phyloP scores from a whole-genome alignment of 2,329 filamentous ascomycete genomes.

The Xylariales sp. region DNA sequence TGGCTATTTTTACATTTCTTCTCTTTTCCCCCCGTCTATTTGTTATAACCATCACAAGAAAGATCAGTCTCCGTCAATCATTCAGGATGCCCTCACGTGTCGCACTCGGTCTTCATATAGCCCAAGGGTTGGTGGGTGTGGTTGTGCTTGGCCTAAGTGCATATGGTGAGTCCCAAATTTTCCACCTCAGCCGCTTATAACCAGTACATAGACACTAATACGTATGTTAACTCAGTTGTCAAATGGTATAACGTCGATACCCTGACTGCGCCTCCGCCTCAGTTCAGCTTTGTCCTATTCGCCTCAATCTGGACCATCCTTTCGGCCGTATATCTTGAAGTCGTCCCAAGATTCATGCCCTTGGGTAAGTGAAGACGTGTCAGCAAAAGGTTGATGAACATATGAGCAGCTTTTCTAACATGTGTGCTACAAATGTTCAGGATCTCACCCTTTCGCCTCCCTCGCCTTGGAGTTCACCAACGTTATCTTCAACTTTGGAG shows the following conservation, averaged over 20 bases:
- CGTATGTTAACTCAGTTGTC: constrained; percentile 49
- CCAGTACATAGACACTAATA: too few species aligned
- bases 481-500: constrained; percentile 53
- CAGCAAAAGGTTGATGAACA: too few species aligned
- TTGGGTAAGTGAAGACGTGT: constrained; percentile 26
- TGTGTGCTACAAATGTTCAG: too few species aligned
- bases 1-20: too few species aligned
- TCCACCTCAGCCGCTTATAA: too few species aligned
- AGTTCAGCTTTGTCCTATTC: constrained; percentile 56
- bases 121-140: constrained; percentile 41
- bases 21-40: too few species aligned
- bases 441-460: constrained; percentile 43
- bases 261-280: constrained; percentile 46
- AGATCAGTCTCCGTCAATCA: constrained; percentile 12
- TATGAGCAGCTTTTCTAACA: too few species aligned
- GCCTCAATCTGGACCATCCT: constrained; percentile 48
- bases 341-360: constrained; percentile 40
- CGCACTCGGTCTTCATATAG: constrained; percentile 37
- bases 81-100: constrained; percentile 35
- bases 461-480: constrained; percentile 48
- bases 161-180: constrained; percentile 39
- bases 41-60: too few species aligned
- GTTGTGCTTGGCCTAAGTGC: constrained; percentile 43
- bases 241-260: constrained; percentile 58
- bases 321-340: constrained; percentile 50